Evolutionary conservation across 129 eudicot genomes (phyloP), one percentile per base, ranked within the genome.

Genomic region (Glebionis coronaria): DNA sequence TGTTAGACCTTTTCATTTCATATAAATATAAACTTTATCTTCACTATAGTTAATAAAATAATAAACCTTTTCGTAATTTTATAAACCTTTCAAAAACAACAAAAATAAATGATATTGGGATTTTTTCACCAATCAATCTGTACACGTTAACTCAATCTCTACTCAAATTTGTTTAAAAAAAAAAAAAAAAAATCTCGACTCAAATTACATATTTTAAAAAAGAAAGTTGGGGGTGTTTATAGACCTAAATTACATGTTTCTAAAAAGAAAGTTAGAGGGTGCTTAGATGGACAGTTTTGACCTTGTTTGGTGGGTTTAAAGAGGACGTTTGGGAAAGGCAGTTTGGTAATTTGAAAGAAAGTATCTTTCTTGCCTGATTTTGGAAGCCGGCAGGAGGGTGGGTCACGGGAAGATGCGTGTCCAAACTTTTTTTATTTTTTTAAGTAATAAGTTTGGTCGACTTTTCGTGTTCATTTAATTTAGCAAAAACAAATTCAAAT

Each of bases 351-450:
- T 67, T 59, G 0, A 35, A 0, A 1, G 0, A 47, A 0, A 18
- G 9, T 52, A 12, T 25, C 29, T 46, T 8, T n/a, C n/a, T 56
- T 44, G 45, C 25, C 2, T 21, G 12, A 12, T 23, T 23, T 23
- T 23, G 74, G 58, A 75, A 75, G 80, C 80, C 80, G 80, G 80
- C 80, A 75, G 70, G 56, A 61, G 74, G n/a, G 63, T 40, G 67
- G 80, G 80, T 68, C 80, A 75, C 80, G 80, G 70, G 64, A 31
- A 52, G 80, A 75, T 75, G 80, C 80, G 80, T 75, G 80, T 68
- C 70, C 57, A n/a, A 60, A 52, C 61, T 75, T 68, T 38, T 69
- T 75, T 75, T 55, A 50, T 9, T 9, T 21, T 38, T 58, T 75
- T 60, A 56, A 67, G 35, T 68, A 38, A 67, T 21, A 75, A 60